Base-by-base conservation (phyloP, 1,284 basidiomycete genomes). In the Boletus coffeatus region DNA sequence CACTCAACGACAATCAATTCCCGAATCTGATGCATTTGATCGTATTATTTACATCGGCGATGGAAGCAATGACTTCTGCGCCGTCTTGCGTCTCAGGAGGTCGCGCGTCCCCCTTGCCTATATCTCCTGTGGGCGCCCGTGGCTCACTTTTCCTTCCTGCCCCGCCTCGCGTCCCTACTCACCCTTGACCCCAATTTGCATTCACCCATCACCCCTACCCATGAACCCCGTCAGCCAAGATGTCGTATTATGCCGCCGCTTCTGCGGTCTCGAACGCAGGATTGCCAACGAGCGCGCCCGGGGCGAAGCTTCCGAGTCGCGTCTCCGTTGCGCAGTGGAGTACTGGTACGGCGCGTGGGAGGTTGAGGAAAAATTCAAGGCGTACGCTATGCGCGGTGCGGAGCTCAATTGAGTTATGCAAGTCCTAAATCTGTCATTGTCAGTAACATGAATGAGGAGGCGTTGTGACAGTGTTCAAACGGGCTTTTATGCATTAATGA, bases 301-400 rank as follows among this genome's bases (percentile, higher is more conserved):
- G 62, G 92, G 89, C 7, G 74, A 81, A 29, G 52, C 21, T 58
- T 76, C 78, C 21, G 21, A 21, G 21, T 21, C 21, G 39, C 89
- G 90, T 14, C 79, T 96, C 65, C 83, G 85, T 66, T 89, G 89
- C 67, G 76, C 87, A 60, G 82, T 94, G 66, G 82, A 86, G 69
- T 88, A 92, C 70, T 97, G 95, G 94, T 86, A 85, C 13, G 93
- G 93, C 56, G 94, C 94, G 58, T 97, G 95, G 94, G 91, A 96
- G 74, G 87, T 94, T 57, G 55, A 36, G 10, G 55, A 56, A 56
- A 56, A 56, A 10, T 56, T 56, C 55, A 56, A 56, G 32, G 55
- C 10, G 10, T 56, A 56, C 9, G n/a, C 55, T 4, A 11, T n/a
- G 14, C 52, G 1, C 25, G 52, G 25, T 53, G 14, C 25, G 8